Conservation (phyloP, 2,329 filamentous ascomycete genomes). For the Penicillium oxalicum region DNA sequence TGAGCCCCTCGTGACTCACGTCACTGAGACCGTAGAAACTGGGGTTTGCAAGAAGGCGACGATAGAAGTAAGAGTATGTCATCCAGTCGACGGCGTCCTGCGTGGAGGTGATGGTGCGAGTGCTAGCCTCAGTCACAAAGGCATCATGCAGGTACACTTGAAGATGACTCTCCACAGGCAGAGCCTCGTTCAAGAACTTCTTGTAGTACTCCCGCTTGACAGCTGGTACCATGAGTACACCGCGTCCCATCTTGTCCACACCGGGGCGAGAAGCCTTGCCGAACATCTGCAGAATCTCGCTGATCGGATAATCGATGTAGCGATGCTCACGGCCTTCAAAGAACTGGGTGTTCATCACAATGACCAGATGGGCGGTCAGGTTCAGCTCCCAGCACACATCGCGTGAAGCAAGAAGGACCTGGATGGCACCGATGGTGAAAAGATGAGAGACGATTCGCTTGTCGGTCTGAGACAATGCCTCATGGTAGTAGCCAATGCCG, state of each 20-base stretch:
- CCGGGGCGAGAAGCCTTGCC: constrained; percentile 79
- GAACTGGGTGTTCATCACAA: constrained; percentile 97
- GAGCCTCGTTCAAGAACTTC: constrained; percentile 93
- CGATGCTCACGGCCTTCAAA: constrained; percentile 95
- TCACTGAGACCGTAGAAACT: constrained; percentile 91
- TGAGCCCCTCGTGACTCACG: constrained; percentile 87
- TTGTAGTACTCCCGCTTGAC: constrained; percentile 98
- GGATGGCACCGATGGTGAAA: constrained; percentile 81
- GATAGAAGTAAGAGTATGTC: constrained; percentile 97
- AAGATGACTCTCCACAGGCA: constrained; percentile 91
- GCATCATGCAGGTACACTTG: constrained; percentile 89
- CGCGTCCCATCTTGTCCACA: constrained; percentile 73
- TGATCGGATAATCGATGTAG: constrained; percentile 92
- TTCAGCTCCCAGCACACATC: constrained; percentile 97
- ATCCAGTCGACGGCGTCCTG: constrained; percentile 98
- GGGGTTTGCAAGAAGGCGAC: constrained; percentile 86
- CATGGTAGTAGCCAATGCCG: constrained; percentile 95
- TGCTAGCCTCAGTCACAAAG: constrained; percentile 95
- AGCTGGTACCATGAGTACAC: constrained; percentile 92
- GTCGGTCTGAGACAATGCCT: constrained; percentile 80
- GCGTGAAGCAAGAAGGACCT: constrained; percentile 73
- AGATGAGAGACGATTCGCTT: constrained; percentile 91
- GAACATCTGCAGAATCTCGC: constrained; percentile 95
- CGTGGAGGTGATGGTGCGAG: constrained; percentile 87
- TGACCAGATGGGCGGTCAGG: constrained; percentile 78